Evolutionary conservation across 2,329 filamentous ascomycete genomes (phyloP).

Genomic region (Daldinia sp.): DNA sequence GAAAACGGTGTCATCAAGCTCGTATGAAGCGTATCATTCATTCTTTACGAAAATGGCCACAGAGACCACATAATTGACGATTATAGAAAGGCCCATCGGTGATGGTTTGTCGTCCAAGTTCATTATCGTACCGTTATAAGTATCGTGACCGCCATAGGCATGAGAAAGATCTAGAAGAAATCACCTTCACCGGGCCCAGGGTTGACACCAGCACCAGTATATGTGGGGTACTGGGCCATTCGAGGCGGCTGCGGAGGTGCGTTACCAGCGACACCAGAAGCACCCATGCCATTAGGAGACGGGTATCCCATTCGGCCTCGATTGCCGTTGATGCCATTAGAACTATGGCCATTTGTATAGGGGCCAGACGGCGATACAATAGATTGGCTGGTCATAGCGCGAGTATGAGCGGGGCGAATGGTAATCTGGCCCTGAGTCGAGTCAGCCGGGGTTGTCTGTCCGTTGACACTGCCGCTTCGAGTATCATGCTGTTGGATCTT

Average conservation of each 20-base stretch:
- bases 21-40: constrained; percentile 46
- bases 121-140: constrained; percentile 47
- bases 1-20: constrained; percentile 43
- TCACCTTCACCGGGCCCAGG: constrained; percentile 35
- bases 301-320: constrained; percentile 50
- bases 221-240: constrained; percentile 42
- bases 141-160: constrained; percentile 25
- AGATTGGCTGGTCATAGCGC: constrained; percentile 53
- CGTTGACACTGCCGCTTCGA: constrained; percentile 55
- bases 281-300: constrained; percentile 45
- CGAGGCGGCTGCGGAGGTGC: constrained; percentile 45
- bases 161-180: constrained; percentile 45
- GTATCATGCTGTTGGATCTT: constrained; percentile 76
- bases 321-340: constrained; percentile 46
- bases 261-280: constrained; percentile 36
- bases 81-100: constrained; percentile 16
- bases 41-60: constrained; percentile 42
- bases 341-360: constrained; percentile 45
- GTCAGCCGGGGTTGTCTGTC: constrained; percentile 62
- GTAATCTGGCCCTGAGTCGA: constrained; percentile 63
- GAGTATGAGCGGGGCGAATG: constrained; percentile 55
- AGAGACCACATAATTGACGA: constrained; percentile 37
- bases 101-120: constrained; percentile 41
- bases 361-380: constrained; percentile 46
- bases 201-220: constrained; percentile 40